Evolutionary conservation across 2,329 filamentous ascomycete genomes (phyloP).

Genomic region (Fusarium zealandicum): DNA sequence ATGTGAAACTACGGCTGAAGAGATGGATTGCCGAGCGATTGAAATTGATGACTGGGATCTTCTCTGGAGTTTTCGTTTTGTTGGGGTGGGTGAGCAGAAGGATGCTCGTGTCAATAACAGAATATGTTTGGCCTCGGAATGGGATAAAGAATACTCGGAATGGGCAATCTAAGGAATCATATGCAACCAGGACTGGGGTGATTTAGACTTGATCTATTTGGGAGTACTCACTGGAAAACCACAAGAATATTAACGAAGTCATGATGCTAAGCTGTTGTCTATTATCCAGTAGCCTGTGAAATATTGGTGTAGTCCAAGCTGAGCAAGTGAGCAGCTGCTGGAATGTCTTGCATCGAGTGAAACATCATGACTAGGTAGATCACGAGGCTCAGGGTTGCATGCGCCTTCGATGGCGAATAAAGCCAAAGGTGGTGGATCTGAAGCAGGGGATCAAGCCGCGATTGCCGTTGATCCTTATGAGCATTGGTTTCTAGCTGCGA

Average conservation of each 20-base stretch:
- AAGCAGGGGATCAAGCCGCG: neutral
- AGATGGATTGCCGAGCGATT: conserved; percentile 5
- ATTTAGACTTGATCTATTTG: conserved; percentile 24
- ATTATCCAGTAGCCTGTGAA: neutral
- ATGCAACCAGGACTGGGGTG: conserved; percentile 1
- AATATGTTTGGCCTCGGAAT: conserved; percentile 13
- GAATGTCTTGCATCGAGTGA: neutral
- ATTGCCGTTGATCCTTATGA: neutral
- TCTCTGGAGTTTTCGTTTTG: conserved; percentile 15
- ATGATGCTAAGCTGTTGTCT: conserved; percentile 2
- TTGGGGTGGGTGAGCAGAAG: conserved; percentile 6
- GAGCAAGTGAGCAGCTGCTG: neutral
- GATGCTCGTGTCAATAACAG: conserved; percentile 20
- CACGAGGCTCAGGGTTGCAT: neutral
- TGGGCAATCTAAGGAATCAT: conserved; percentile 16
- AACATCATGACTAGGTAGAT: conserved; percentile 6
- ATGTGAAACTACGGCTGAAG: conserved; percentile 1
- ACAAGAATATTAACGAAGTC: conserved; percentile 32
- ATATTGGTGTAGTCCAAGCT: neutral
- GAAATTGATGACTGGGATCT: conserved; percentile 18
- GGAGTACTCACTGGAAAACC: conserved; percentile 28
- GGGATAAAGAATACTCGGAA: conserved; percentile 1
- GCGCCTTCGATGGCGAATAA: neutral
- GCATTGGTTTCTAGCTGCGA: too few relatives aligned
- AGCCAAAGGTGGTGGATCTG: neutral